Percentiles rank a stretch among this genome's conserved stretches.
These are phyloP conservation scores for Musa troglodytarum DNA, from an alignment of 176 grass and related monocot species.

Conservation along the genomic window DNA sequence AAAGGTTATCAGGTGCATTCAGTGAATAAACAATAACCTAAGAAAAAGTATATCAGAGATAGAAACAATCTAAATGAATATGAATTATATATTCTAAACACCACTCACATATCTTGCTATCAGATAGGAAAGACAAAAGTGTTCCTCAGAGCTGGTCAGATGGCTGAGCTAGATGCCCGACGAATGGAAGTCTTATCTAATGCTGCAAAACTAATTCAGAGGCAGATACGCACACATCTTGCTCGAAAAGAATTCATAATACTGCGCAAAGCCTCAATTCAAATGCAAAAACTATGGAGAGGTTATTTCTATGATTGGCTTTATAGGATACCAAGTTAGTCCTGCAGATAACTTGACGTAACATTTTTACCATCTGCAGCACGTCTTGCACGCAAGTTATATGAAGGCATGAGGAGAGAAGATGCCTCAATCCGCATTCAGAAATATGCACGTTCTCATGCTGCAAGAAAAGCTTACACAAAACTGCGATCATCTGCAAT, in stretches of 20 bases:
- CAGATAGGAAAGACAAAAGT: slow-evolving; percentile 99
- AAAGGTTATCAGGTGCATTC: slow-evolving; percentile 77
- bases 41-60: neutral
- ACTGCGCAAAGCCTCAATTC: slow-evolving; percentile 51
- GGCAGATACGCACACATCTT: slow-evolving; percentile 71
- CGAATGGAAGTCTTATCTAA: slow-evolving; percentile 79
- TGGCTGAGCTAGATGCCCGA: slow-evolving; percentile 93
- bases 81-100: slow-evolving; percentile 23
- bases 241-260: slow-evolving; percentile 60
- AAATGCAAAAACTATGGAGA: slow-evolving; percentile 73
- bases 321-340: slow-evolving; percentile 17
- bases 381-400: slow-evolving; percentile 67
- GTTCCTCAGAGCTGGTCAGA: slow-evolving; percentile 85
- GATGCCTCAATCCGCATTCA: slow-evolving; percentile 85
- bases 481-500: slow-evolving; percentile 42
- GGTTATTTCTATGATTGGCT: slow-evolving; percentile 28
- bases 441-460: slow-evolving; percentile 58
- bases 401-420: slow-evolving; percentile 63
- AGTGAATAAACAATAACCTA: neutral
- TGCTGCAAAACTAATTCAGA: slow-evolving; percentile 60
- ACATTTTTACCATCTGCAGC: slow-evolving; percentile 26
- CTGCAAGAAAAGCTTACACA: slow-evolving; percentile 61
- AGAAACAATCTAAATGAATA: neutral
- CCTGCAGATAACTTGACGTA: slow-evolving; percentile 18
- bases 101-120: slow-evolving; percentile 14